Evolutionary conservation across 1,284 basidiomycete genomes (phyloP).

Genomic region (Anthracocystis setariae): DNA sequence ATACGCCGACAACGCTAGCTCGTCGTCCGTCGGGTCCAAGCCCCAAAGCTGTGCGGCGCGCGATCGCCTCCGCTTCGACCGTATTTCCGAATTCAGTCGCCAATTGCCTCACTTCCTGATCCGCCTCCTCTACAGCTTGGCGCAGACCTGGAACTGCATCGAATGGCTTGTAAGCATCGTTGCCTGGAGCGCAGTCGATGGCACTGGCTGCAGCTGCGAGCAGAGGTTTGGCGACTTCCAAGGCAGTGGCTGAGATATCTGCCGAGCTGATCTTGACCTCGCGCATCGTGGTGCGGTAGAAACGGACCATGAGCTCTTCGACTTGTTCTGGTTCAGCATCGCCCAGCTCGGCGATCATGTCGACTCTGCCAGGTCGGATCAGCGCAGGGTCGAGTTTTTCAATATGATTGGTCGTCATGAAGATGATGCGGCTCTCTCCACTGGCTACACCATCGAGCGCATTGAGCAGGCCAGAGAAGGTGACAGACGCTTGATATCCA

Average conservation of each 20-base stretch:
- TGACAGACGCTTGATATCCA: conserved; percentile 74
- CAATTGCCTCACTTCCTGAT: conserved; percentile 25
- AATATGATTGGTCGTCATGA: conserved; percentile 98
- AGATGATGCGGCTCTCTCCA: conserved; percentile 89
- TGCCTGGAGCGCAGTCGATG: conserved; percentile 3
- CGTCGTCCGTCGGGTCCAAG: conserved; percentile 39
- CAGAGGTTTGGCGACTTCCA: conserved; percentile 27
- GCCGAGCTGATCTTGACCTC: conserved; percentile 30
- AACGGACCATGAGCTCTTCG: conserved; percentile 80
- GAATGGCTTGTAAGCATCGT: conserved; percentile 22
- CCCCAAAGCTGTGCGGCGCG: conserved; percentile 33
- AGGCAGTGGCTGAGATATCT: conserved; percentile 7
- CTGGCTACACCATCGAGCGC: conserved; percentile 97
- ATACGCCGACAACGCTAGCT: background rate
- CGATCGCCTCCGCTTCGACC: conserved; percentile 39
- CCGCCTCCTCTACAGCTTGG: conserved; percentile 24
- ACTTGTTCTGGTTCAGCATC: conserved; percentile 88
- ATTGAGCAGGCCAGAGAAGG: conserved; percentile 97
- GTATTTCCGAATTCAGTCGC: conserved; percentile 33
- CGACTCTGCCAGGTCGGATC: conserved; percentile 93
- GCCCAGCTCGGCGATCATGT: conserved; percentile 84
- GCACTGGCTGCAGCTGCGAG: conserved; percentile 12
- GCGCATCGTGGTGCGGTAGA: conserved; percentile 73
- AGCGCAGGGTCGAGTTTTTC: conserved; percentile 79
- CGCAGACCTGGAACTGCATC: conserved; percentile 26